phyloP scores from a whole-genome alignment of 208 protist species.

The Naegleria fowleri region DNA sequence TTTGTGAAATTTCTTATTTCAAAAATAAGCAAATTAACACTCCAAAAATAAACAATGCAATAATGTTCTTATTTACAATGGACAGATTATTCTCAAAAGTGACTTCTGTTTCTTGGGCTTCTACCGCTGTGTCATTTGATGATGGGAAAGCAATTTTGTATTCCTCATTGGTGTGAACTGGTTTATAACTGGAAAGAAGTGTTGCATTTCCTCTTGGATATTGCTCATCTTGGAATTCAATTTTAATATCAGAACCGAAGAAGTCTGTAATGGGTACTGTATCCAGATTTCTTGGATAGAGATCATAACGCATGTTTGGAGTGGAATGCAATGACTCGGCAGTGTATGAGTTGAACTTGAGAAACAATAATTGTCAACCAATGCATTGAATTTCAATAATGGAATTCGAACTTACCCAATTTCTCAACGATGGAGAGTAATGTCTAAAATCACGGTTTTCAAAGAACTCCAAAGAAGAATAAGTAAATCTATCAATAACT shows the following conservation, averaged over 20 bases:
- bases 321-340: not conserved
- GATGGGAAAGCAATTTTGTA: not conserved
- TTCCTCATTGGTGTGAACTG: not conserved
- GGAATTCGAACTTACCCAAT: not conserved
- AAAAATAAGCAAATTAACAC: not conserved
- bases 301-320: not conserved
- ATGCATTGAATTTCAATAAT: not conserved
- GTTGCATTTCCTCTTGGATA: not conserved
- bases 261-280: conserved; percentile 23
- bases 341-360: not conserved
- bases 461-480: conserved; percentile 65
- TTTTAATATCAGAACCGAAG: conserved; percentile 22
- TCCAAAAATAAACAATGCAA: not conserved
- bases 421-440: not conserved
- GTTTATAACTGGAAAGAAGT: not conserved
- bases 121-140: not conserved
- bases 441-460: conserved; percentile 32
- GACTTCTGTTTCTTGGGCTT: not conserved
- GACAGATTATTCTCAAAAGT: not conserved
- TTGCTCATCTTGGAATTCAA: not conserved
- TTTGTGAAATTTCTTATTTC: not conserved
- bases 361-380: not conserved
- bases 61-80: not conserved
- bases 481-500: conserved; percentile 80
- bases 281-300: not conserved